Percentiles rank a stretch among this genome's conserved stretches.
phyloP scores from a whole-genome alignment of 306 rosid genomes.

The Arachis hypogaea region DNA sequence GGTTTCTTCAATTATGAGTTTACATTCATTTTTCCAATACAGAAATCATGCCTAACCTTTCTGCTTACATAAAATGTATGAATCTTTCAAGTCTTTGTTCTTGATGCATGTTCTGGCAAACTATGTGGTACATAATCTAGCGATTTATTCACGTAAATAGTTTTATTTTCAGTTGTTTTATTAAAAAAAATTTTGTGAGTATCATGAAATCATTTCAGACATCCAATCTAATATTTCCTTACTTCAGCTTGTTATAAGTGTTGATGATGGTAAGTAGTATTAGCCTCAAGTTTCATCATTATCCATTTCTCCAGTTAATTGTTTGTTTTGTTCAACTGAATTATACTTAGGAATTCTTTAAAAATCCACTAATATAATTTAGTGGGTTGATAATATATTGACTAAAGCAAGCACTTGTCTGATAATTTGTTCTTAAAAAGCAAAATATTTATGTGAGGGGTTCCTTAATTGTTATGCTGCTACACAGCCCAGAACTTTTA shows the following conservation, averaged over 20 bases:
- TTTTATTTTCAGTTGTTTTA: background rate
- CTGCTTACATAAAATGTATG: background rate
- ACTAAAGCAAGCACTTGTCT: background rate
- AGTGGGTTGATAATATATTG: background rate
- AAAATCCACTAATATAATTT: background rate
- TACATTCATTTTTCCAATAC: background rate
- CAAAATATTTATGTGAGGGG: background rate
- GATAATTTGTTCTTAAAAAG: background rate
- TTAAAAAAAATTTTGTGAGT: background rate
- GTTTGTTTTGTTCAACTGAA: background rate
- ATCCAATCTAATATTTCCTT: background rate
- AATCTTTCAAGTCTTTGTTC: constrained; percentile 11
- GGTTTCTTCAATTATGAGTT: background rate
- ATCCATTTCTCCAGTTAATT: constrained; percentile 23
- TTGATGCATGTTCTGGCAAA: constrained; percentile 19
- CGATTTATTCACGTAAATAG: background rate
- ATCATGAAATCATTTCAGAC: background rate
- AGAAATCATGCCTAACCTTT: background rate
- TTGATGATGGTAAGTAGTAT: background rate
- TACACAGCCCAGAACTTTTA: background rate
- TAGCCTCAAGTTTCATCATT: background rate
- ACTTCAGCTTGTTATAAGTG: constrained; percentile 5
- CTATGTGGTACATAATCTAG: background rate
- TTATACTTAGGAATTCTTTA: constrained; percentile 1
- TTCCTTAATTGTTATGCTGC: background rate